Percentiles rank a stretch among this genome's conserved stretches.
These are phyloP conservation scores for Aspergillus eucalypticola DNA, from an alignment of 2,329 filamentous ascomycete species.

Conservation along the genomic window DNA sequence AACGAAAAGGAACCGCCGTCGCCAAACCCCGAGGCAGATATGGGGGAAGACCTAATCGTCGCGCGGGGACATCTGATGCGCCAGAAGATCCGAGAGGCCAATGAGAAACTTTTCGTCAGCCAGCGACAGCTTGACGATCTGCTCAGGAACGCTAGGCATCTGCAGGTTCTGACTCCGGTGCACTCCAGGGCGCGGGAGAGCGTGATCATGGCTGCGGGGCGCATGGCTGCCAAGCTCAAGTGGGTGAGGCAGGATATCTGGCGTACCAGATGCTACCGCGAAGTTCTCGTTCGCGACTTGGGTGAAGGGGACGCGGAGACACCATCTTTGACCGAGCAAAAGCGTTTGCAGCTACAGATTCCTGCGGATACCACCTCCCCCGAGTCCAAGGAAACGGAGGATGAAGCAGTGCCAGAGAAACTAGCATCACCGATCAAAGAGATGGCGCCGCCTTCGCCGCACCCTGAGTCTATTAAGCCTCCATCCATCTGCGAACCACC, in stretches of 20 bases:
- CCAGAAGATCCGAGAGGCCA: constrained; percentile 78
- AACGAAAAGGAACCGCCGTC: constrained; percentile 69
- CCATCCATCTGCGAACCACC: constrained; percentile 22
- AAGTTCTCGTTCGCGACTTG: constrained; percentile 81
- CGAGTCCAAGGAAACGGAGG: constrained; percentile 10
- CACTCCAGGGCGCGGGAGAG: constrained; percentile 86
- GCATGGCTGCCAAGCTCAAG: constrained; percentile 83
- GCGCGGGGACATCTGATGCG: constrained; percentile 81
- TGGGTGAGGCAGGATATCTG: constrained; percentile 95
- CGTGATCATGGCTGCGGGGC: constrained; percentile 78
- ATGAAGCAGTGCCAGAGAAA: constrained; percentile 10
- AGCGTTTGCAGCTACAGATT: constrained; percentile 20
- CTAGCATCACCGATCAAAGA: constrained; percentile 14
- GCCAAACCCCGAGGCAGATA: constrained; percentile 71
- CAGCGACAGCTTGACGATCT: constrained; percentile 80
- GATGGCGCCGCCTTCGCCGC: constrained; percentile 13
- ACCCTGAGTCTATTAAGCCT: constrained; percentile 17
- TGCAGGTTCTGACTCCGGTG: constrained; percentile 85
- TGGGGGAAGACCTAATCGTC: constrained; percentile 81
- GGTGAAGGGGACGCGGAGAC: constrained; percentile 64
- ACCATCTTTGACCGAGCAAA: constrained; percentile 32
- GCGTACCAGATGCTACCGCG: constrained; percentile 85
- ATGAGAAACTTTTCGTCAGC: constrained; percentile 71
- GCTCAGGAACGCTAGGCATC: constrained; percentile 83
- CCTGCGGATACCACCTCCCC: constrained; percentile 19